Evolutionary conservation across 2,329 filamentous ascomycete genomes (phyloP).

Genomic region (Elsinoe fawcettii): DNA sequence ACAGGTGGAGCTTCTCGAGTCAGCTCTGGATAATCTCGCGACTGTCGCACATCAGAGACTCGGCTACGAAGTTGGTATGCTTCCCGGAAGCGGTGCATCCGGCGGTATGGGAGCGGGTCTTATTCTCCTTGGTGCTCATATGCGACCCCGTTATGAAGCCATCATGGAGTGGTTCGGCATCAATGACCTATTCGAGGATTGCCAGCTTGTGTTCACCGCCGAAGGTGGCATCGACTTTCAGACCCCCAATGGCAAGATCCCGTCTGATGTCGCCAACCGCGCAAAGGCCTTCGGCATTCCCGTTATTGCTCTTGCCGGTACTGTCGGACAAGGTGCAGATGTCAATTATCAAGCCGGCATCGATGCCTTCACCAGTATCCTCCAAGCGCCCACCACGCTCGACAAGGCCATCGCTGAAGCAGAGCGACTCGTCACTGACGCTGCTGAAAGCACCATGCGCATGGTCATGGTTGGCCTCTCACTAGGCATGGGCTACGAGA

Average conservation of each 20-base stretch:
- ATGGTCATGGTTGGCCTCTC: constrained; percentile 31
- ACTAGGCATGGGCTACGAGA: constrained; percentile 9
- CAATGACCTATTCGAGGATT: constrained; percentile 39
- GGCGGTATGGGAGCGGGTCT: constrained; percentile 48
- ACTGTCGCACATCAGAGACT: constrained; percentile 30
- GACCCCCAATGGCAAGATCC: constrained; percentile 47
- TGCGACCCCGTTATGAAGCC: constrained; percentile 43
- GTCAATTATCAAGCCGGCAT: constrained; percentile 32
- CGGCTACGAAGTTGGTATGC: constrained; percentile 31
- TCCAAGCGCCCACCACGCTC: constrained; percentile 29
- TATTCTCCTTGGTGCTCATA: constrained; percentile 39
- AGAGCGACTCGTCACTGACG: constrained; percentile 29
- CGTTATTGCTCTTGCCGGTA: constrained; percentile 40
- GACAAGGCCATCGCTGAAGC: constrained; percentile 31
- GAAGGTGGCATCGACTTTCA: constrained; percentile 48
- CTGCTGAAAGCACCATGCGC: constrained; percentile 32
- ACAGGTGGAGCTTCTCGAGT: constrained; percentile 38
- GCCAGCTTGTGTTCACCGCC: constrained; percentile 46
- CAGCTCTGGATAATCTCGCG: constrained; percentile 39
- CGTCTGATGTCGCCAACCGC: constrained; percentile 44
- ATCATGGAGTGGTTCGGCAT: constrained; percentile 46
- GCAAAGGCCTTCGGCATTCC: constrained; percentile 41
- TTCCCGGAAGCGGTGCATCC: constrained; percentile 45
- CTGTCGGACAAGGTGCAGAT: constrained; percentile 32
- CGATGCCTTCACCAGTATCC: constrained; percentile 32